Percentiles rank a stretch among this genome's conserved stretches.
Evolutionary conservation across 768 basidiomycete species (phyloP).

Genomic region (Rhodotorula toruloides): DNA sequence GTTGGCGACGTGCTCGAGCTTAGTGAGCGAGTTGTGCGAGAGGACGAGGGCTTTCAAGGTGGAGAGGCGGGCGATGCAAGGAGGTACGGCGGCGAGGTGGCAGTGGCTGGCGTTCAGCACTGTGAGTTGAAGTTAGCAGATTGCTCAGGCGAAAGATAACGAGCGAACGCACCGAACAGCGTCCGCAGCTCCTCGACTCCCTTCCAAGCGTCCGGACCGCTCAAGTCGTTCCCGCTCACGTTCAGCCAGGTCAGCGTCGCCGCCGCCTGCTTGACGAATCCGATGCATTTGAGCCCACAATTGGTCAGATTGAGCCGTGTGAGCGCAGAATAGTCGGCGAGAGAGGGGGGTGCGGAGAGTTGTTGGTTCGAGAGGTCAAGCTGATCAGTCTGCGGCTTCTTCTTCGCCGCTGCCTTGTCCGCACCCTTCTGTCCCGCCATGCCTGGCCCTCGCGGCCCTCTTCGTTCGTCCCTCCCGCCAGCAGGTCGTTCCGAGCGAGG

Average conservation of each 20-base stretch:
- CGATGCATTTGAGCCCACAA: constrained; percentile 18
- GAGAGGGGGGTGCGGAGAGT: background rate
- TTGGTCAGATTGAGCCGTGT: constrained; percentile 30
- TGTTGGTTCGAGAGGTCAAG: constrained; percentile 9
- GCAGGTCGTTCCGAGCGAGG: background rate
- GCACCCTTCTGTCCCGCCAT: too few species aligned
- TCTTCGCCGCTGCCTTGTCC: background rate
- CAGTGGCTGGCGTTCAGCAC: constrained; percentile 38
- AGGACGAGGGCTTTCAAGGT: constrained; percentile 38
- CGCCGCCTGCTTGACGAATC: constrained; percentile 13
- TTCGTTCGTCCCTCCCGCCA: background rate
- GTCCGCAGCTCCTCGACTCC: constrained; percentile 24
- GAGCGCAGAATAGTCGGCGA: constrained; percentile 2
- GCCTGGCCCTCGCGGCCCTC: background rate
- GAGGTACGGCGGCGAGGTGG: constrained; percentile 15
- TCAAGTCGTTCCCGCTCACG: constrained; percentile 30
- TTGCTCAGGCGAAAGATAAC: background rate
- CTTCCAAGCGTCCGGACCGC: constrained; percentile 18
- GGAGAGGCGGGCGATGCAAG: constrained; percentile 17
- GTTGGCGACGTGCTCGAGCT: constrained; percentile 27
- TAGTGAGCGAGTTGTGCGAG: constrained; percentile 33
- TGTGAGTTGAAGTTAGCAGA: background rate
- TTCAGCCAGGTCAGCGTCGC: constrained; percentile 33
- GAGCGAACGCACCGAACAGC: constrained; percentile 22
- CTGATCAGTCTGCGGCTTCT: background rate